Base-by-base conservation (phyloP, 805 yeast species). In the Hanseniaspora taiwanica region DNA sequence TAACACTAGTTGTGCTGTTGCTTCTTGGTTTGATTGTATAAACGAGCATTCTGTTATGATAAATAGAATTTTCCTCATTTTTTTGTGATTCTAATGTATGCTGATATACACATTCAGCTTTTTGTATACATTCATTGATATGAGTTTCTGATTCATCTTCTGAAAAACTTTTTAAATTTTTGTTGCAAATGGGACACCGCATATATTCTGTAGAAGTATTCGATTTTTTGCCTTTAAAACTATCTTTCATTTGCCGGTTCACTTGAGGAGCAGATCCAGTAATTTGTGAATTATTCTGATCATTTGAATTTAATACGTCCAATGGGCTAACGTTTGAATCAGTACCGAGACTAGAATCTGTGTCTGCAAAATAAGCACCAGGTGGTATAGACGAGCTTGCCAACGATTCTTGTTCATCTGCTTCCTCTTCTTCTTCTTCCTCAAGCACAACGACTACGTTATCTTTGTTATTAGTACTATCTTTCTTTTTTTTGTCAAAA, bases 21-120 rank as follows among this genome's bases (percentile, higher is more conserved):
- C 21, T 49, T 6, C 17, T 47, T 12, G 44, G 36, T 2, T 65
- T 60, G 2, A 68, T 48, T 16, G 50, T 72, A 56, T 82, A 85
- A 1, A 86, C 91, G 38, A 91, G 64, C 96, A 91, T 87, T 44
- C 94, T 69, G 55, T 87, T 87, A 35, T 51, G 53, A 18, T 38
- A 44, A 10, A 50, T 35, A 5, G 54, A 49, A n/a, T n/a, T n/a
- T 23, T 47, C 48, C 12, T 42, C 43, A 10, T 23, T 71, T 64
- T 4, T 68, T 62, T 34, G 85, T 58, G 39, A 68, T 68, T 40
- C 71, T 69, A 27, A 71, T 72, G 5, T 76, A 71, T 55, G 58
- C 38, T 58, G 60, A 16, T 55, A 59, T 2, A 47, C 46, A 49
- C 71, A 75, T 44, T 78, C 80, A 20, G 81, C 73, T 34, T 58